Percentiles rank a stretch among this genome's conserved stretches.
These are phyloP conservation scores for Casuarina equisetifolia DNA, from an alignment of 306 rosid genomes.

Conservation along the genomic window DNA sequence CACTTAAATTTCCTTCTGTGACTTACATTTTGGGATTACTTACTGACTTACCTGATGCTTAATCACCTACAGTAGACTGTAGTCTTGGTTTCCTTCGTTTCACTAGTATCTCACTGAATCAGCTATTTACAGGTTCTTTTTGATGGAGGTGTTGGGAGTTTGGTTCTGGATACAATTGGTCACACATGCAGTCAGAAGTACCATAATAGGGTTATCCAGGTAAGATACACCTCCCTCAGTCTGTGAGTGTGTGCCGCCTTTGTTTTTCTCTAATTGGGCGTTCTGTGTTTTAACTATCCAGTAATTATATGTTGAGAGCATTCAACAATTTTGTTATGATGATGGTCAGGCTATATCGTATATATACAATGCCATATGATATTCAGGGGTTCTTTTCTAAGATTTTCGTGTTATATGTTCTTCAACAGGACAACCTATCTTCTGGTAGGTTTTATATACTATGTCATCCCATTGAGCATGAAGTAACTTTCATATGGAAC, in stretches of 20 bases:
- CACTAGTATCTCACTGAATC: slow-evolving; percentile 16
- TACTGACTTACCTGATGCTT: slow-evolving; percentile 2
- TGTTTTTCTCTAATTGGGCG: neutral
- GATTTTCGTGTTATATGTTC: neutral
- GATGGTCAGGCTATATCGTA: neutral
- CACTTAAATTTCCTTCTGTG: neutral
- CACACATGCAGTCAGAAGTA: slow-evolving; percentile 79
- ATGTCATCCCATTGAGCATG: slow-evolving; percentile 12
- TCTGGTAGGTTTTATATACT: neutral
- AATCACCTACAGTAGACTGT: neutral
- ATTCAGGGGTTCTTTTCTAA: neutral
- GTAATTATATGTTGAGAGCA: neutral
- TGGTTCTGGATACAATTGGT: slow-evolving; percentile 86
- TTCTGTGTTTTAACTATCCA: neutral
- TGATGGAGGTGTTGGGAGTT: slow-evolving; percentile 77
- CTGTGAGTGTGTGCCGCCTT: neutral
- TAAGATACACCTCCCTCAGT: slow-evolving; percentile 36
- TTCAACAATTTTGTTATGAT: neutral
- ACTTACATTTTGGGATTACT: slow-evolving; percentile 4
- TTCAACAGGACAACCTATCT: neutral
- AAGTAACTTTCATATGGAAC: slow-evolving; percentile 24
- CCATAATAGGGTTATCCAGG: slow-evolving; percentile 87
- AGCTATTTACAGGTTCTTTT: slow-evolving; percentile 56
- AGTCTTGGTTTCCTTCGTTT: neutral
- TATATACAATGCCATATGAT: neutral